Evolutionary conservation across 2,329 filamentous ascomycete species (phyloP).

Genomic region (Fusarium liriodendri): DNA sequence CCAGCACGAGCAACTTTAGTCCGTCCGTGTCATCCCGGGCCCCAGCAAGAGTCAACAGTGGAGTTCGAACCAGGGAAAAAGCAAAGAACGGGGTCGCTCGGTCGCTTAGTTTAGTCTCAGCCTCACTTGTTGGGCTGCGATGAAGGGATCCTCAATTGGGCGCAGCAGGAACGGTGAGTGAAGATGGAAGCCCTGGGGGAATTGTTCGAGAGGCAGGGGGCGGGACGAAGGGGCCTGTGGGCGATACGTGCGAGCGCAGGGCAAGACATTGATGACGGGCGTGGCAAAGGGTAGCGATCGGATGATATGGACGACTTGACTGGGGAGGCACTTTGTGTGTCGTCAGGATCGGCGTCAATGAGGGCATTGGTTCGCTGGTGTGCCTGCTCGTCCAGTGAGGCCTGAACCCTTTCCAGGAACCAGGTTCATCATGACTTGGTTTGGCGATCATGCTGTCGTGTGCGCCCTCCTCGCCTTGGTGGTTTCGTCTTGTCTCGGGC

Average conservation of each 20-base stretch:
- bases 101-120: not conserved
- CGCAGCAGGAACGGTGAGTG: not conserved
- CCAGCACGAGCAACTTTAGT: not conserved
- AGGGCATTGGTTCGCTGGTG: slow-evolving; percentile 1
- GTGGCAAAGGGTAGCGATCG: slow-evolving; percentile 9
- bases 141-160: not conserved
- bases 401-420: not conserved
- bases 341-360: slow-evolving; percentile 26
- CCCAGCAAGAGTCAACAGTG: slow-evolving; percentile 5
- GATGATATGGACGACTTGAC: not conserved
- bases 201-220: slow-evolving; percentile 16
- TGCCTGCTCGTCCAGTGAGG: not conserved
- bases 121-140: not conserved
- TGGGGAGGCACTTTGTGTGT: slow-evolving; percentile 5
- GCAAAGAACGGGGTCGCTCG: not conserved
- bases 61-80: not conserved
- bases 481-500: slow-evolving; percentile 20
- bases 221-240: slow-evolving; percentile 15
- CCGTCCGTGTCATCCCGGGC: slow-evolving; percentile 5
- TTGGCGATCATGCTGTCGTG: not conserved
- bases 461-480: slow-evolving; percentile 12
- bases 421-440: not conserved
- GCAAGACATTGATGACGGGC: slow-evolving; percentile 22
- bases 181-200: not conserved
- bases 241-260: slow-evolving; percentile 16